Base-by-base conservation (phyloP, 495 filamentous ascomycete genomes). In the Aspergillus leporis region DNA sequence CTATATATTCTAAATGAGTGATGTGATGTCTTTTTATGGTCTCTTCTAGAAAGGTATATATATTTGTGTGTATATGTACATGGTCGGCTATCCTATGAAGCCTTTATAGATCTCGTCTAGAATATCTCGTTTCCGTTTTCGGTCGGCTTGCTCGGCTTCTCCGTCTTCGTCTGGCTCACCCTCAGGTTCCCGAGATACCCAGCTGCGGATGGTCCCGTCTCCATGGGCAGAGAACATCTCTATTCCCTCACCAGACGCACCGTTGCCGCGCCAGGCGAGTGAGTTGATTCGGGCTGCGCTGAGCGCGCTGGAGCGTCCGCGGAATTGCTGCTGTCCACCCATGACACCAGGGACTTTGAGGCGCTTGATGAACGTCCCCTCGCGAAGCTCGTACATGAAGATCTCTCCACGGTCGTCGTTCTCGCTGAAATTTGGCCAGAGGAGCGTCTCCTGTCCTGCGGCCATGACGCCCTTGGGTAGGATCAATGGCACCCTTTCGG, bases 351-450 rank as follows among this genome's bases (percentile, higher is more conserved):
- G 85, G 7, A 85, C 80, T 32, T 83, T 77, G 13, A 96, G 74
- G 21, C 85, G 82, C 56, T 89, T 90, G 19, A 93, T 61, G 30
- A 91, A 76, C n/a, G 75, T 81, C 0, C 91, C 92, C 59, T 92
- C 84, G 45, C 87, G 85, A 3, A 94, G 73, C 60, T 90, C 87
- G 60, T 90, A 86, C 65, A 87, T 82, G 23, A 95, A 75, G 8
- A 97, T 86, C 66, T 83, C 81, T 1, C 78, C 78, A 22, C 74
- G 71, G 45, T 78, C 76, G 60, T 93, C 90, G 31, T 69, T 63
- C 22, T 80, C 75, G 50, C 78, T 82, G 60, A 89, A 86, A 56
- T 92, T 94, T 0, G 90, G 83, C 74, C 87, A 94, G 54, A 91
- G 81, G 4, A 97, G 76, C 2, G 89, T 70, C 59, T 90, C 84